phyloP scores from a whole-genome alignment of 78 protist species.

The Emiliania huxleyi region DNA sequence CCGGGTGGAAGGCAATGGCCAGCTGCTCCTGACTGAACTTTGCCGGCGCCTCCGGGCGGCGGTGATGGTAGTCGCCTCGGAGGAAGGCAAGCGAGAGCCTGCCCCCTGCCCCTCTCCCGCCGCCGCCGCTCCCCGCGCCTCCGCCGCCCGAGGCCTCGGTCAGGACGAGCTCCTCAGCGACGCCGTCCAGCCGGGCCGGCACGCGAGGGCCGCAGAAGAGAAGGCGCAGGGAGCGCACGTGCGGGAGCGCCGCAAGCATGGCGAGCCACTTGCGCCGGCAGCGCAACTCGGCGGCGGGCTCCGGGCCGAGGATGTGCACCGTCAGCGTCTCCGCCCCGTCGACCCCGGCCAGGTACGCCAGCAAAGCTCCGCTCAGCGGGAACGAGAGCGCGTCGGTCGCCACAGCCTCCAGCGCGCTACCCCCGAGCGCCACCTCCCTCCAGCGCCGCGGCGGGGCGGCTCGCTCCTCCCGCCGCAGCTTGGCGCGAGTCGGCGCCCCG shows the following conservation, averaged over 20 bases:
- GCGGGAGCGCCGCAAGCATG: background rate
- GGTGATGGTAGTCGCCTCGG: too few relatives aligned
- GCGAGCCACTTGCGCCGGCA: background rate
- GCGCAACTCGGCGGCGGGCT: background rate
- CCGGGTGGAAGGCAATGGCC: background rate
- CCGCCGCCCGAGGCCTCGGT: too few relatives aligned
- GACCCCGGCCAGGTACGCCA: too few relatives aligned
- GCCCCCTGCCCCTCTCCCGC: too few relatives aligned
- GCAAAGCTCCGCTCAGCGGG: background rate
- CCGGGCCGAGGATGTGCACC: background rate
- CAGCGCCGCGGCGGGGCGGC: too few relatives aligned
- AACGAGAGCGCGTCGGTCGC: slow-evolving; percentile 7
- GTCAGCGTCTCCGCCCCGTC: background rate
- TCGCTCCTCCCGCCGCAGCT: too few relatives aligned
- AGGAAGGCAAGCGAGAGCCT: too few relatives aligned
- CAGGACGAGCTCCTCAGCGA: too few relatives aligned
- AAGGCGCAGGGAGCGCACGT: background rate
- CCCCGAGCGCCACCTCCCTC: background rate
- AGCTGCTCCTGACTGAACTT: too few relatives aligned
- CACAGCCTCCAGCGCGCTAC: background rate
- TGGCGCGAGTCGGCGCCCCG: too few relatives aligned
- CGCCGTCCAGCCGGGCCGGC: background rate
- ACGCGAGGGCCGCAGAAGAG: background rate
- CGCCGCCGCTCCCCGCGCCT: too few relatives aligned
- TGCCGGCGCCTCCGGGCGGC: too few relatives aligned